Percentiles rank a stretch among this genome's conserved stretches.
Conservation (phyloP, 1,284 basidiomycete genomes). For the Neotropicomus parvogracilis region DNA sequence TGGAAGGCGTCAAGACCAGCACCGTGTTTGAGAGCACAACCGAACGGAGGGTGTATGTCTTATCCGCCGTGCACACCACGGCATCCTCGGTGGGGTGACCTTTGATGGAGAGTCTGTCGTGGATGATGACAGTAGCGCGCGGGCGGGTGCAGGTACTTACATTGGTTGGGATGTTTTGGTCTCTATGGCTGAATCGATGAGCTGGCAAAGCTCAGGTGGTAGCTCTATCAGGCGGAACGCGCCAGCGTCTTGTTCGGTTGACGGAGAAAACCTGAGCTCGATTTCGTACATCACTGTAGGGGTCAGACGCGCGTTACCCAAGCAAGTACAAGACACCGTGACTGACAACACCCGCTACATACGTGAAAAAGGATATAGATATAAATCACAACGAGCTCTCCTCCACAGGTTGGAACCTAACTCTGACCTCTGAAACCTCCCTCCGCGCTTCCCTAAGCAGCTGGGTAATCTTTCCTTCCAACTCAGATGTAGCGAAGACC, state of each 20-base stretch:
- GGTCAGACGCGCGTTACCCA: background rate
- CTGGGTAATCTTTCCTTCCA: constrained; percentile 63
- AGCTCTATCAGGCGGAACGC: constrained; percentile 68
- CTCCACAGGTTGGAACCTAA: constrained; percentile 61
- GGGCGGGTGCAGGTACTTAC: constrained; percentile 8
- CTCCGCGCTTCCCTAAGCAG: constrained; percentile 59
- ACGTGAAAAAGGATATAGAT: background rate
- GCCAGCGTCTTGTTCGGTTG: constrained; percentile 43
- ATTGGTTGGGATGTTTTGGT: constrained; percentile 23
- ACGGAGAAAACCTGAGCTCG: constrained; percentile 52
- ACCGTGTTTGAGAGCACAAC: constrained; percentile 84
- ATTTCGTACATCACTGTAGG: constrained; percentile 20
- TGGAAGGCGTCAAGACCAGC: constrained; percentile 62
- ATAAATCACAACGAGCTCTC: constrained; percentile 7
- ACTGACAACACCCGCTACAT: constrained; percentile 3
- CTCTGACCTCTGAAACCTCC: constrained; percentile 77
- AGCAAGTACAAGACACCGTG: background rate
- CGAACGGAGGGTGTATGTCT: constrained; percentile 79
- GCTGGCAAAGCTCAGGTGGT: constrained; percentile 54
- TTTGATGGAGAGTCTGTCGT: constrained; percentile 68
- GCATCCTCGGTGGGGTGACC: constrained; percentile 81
- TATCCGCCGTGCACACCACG: constrained; percentile 76
- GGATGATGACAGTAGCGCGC: background rate
- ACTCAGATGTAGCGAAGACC: constrained; percentile 51
- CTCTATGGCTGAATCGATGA: constrained; percentile 45